Base-by-base conservation (phyloP, 176 grass and related monocot species). In the Pharus latifolius region DNA sequence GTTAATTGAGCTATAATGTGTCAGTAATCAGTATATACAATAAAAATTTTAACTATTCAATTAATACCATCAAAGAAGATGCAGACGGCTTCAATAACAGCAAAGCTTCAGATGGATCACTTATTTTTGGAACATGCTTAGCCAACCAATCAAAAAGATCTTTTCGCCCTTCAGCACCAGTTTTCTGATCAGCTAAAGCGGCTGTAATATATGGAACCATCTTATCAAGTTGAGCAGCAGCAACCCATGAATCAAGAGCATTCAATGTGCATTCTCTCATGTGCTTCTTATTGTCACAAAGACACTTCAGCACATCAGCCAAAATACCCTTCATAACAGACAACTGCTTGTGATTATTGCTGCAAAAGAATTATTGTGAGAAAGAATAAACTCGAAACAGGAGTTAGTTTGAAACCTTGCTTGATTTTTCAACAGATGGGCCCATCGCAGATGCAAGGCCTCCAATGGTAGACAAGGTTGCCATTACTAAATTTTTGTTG, bases 101-200 rank as follows among this genome's bases (percentile, higher is more conserved):
- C 69, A 94, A 83, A 79, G 87, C 85, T 74, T 99, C 96, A 60
- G 96, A 56, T 14, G 87, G 84, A 59, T 99, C 90, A 52, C 82
- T 86, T 76, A 83, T 60, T 77, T 91, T 94, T 8, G 78, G 60
- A 65, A 95, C 74, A 84, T 95, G 79, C 63, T 85, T 99, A 70
- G 96, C 86, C 49, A 99, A 71, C 96, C 96, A 99, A 99, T 99
- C 96, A 82, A 99, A 94, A 49, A 99, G 90, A 83, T 99, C 96
- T 88, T 95, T 99, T 70, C 96, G 69, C 14, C 96, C 96, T 74
- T 99, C 96, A 44, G 90, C 72, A 47, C 96, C 87, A 60, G 82
- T 84, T 82, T 99, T 99, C 56, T 88, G 82, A 84, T 99, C 96
- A 81, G 73, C 84, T 47, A 99, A 66, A 76, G 84, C 75, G 11